Evolutionary conservation across 345 rosid genomes (phyloP).

Genomic region (Toxicodendron radicans): DNA sequence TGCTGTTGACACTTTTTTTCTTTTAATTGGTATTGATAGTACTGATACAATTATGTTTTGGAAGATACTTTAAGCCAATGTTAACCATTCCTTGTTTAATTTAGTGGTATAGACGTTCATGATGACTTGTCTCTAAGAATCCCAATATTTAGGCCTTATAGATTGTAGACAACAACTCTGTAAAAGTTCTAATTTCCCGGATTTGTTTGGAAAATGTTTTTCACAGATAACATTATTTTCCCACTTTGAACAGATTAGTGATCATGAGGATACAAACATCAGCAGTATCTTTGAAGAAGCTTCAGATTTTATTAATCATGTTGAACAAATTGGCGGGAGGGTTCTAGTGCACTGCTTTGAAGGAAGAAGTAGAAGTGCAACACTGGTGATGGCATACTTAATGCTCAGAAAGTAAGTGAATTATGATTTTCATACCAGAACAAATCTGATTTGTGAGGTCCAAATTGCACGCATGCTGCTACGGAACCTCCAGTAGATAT

Average conservation of each 20-base stretch:
- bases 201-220: constrained; percentile 3
- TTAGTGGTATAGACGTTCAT: not conserved
- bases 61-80: not conserved
- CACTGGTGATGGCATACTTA: constrained; percentile 76
- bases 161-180: not conserved
- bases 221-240: constrained; percentile 2
- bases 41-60: not conserved
- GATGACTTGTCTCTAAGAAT: not conserved
- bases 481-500: not conserved
- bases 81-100: not conserved
- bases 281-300: constrained; percentile 81
- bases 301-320: constrained; percentile 71
- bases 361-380: constrained; percentile 98
- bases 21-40: not conserved
- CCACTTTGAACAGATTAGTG: constrained; percentile 60
- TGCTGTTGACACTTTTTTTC: not conserved
- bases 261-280: constrained; percentile 80
- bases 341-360: constrained; percentile 96
- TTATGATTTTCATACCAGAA: not conserved
- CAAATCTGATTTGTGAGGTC: not conserved
- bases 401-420: constrained; percentile 87
- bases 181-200: not conserved
- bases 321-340: constrained; percentile 72
- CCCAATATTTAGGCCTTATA: not conserved
- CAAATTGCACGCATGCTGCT: not conserved